Evolutionary conservation across 2,329 filamentous ascomycete species (phyloP), one percentile per base, ranked within the genome.

Genomic region (Aspergillus pseudoviridinutans): DNA sequence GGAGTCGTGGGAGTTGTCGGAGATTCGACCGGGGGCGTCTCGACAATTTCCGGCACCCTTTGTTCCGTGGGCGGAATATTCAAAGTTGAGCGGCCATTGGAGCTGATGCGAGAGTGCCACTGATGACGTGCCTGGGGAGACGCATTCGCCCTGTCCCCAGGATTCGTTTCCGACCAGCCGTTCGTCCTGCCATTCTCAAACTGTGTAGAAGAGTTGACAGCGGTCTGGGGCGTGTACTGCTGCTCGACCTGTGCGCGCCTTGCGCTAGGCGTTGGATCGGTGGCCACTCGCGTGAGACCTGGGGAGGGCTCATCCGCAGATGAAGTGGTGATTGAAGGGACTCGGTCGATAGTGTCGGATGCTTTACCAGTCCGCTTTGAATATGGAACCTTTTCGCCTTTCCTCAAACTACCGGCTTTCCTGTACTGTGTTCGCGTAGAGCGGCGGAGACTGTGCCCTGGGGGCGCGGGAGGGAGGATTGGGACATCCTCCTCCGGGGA

Each of bases 361-460:
- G 84, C 82, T 57, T 84, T 84, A 47, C 84, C 82, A 49, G 86
- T 80, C 42, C 93, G 84, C 73, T 90, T 91, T 1, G 90, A 89
- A 64, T 91, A 88, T 0, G 89, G 86, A 3, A 86, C 80, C 54
- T 89, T 84, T 59, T 94, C 89, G 25, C 90, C 89, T 63, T 87
- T 90, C 52, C 89, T 87, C 61, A 96, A 74, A 76, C 92, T 97
- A 35, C 92, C 92, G 17, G 64, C 63, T 57, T 90, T 91, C 66
- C 92, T 82, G 73, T 97, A 97, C 27, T 90, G 93, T 4, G 94
- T 99, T 55, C 91, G 85, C 22, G 92, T 99, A 12, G 94, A 97
- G 60, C 94, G 85, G 65, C 94, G 88, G 51, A 99, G 78, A 32
- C 91, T 90, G 73, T 88, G 86, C 3, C 91, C 91, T 1, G 87